These are phyloP conservation scores for Plasmopara halstedii DNA, from an alignment of 352 stramenopile genomes.

Conservation along the genomic window DNA sequence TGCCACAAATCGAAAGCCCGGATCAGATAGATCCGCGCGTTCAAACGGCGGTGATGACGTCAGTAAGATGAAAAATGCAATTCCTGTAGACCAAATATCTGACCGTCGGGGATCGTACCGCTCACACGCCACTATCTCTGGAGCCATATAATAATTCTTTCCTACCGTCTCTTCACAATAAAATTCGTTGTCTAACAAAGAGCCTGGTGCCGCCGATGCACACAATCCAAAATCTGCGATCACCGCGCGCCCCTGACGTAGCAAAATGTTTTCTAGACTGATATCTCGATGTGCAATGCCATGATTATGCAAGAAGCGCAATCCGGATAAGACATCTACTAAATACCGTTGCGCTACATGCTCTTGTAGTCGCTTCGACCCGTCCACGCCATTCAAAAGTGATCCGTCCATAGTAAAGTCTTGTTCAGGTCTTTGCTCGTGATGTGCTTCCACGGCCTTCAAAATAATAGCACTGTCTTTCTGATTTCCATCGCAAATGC, in stretches of 20 bases:
- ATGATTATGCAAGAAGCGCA: slow-evolving; percentile 55
- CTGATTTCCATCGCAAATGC: slow-evolving; percentile 4
- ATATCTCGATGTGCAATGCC: slow-evolving; percentile 91
- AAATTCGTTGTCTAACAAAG: slow-evolving; percentile 19
- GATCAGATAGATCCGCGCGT: slow-evolving; percentile 71
- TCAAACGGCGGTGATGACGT: slow-evolving; percentile 91
- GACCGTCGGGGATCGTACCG: slow-evolving; percentile 89
- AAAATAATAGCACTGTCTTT: slow-evolving; percentile 1
- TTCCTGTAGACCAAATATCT: slow-evolving; percentile 90
- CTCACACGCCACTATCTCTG: slow-evolving; percentile 80
- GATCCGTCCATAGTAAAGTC: slow-evolving; percentile 1
- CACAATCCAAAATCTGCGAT: slow-evolving; percentile 71
- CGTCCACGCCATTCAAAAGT: slow-evolving; percentile 16
- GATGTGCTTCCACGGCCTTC: background rate
- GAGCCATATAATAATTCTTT: slow-evolving; percentile 97
- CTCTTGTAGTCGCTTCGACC: slow-evolving; percentile 37
- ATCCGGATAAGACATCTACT: slow-evolving; percentile 54
- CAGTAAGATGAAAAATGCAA: slow-evolving; percentile 93
- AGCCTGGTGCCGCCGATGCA: slow-evolving; percentile 5
- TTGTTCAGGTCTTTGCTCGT: slow-evolving; percentile 4
- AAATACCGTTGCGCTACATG: slow-evolving; percentile 46
- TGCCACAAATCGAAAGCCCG: slow-evolving; percentile 80
- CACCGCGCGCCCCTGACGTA: slow-evolving; percentile 50
- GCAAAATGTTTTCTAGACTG: slow-evolving; percentile 96
- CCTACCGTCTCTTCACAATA: slow-evolving; percentile 60